phyloP scores from a whole-genome alignment of 2,329 filamentous ascomycete species.

The Cladobotryum mycophilum region DNA sequence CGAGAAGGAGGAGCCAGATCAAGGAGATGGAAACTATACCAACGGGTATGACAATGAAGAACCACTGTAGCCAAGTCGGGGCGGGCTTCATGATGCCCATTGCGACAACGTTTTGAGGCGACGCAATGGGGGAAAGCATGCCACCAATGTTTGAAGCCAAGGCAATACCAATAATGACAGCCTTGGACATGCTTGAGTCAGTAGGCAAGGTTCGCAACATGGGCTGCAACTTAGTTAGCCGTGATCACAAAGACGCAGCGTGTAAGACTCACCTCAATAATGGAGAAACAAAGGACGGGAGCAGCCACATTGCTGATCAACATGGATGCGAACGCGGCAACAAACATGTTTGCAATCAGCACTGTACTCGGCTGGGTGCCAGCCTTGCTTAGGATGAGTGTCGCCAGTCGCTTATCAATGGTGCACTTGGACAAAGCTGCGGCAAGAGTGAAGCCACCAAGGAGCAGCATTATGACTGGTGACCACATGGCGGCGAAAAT shows the following conservation, averaged over 20 bases:
- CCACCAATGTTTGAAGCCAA: constrained; percentile 93
- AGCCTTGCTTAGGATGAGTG: constrained; percentile 91
- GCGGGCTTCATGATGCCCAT: constrained; percentile 90
- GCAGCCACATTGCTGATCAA: constrained; percentile 98
- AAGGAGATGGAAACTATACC: constrained; percentile 81
- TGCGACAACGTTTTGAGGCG: constrained; percentile 94
- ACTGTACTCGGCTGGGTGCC: constrained; percentile 86
- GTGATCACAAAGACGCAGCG: neutral
- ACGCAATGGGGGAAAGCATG: constrained; percentile 93
- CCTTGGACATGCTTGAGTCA: constrained; percentile 90
- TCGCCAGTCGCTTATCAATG: constrained; percentile 95
- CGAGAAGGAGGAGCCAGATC: constrained; percentile 82
- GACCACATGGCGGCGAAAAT: constrained; percentile 98
- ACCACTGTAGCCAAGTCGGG: constrained; percentile 93
- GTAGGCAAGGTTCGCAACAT: constrained; percentile 88
- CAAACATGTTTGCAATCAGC: constrained; percentile 96
- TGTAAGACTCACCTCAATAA: constrained; percentile 68
- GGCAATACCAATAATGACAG: constrained; percentile 90
- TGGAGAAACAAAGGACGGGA: constrained; percentile 93
- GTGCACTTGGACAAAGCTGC: constrained; percentile 95
- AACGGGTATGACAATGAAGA: constrained; percentile 90
- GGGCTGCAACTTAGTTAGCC: constrained; percentile 48
- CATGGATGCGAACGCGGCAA: constrained; percentile 96
- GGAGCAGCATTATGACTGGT: constrained; percentile 94
- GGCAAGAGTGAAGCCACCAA: constrained; percentile 93